These are phyloP conservation scores for Thermothielavioides terrestris DNA, from an alignment of 495 filamentous ascomycete species.

Conservation along the genomic window DNA sequence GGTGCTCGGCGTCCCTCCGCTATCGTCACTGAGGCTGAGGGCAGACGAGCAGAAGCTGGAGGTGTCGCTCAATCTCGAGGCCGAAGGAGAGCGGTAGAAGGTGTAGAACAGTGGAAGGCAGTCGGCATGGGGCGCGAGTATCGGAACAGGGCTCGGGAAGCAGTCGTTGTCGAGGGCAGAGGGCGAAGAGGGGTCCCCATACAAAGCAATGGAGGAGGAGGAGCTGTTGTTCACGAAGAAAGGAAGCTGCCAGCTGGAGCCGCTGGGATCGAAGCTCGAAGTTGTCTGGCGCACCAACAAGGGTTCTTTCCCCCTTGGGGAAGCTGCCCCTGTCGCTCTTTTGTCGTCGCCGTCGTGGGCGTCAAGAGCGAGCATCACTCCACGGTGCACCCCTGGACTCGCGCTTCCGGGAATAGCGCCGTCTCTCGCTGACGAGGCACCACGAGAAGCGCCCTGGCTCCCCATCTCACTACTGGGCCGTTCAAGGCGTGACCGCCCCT, in stretches of 20 bases:
- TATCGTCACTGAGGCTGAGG: conserved; percentile 1
- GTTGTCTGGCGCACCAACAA: conserved; percentile 18
- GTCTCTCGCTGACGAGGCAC: background rate
- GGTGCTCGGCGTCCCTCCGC: conserved; percentile 6
- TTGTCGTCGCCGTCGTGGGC: background rate
- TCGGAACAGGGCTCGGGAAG: background rate
- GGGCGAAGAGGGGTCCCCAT: background rate
- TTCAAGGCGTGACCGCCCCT: conserved; percentile 1
- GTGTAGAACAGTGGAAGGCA: conserved; percentile 11
- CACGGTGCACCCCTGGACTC: conserved; percentile 1
- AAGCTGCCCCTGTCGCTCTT: background rate
- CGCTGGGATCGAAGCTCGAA: conserved; percentile 15
- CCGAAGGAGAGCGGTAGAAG: conserved; percentile 24
- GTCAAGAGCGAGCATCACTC: conserved; percentile 2
- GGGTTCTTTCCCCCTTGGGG: conserved; percentile 12
- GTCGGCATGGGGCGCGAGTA: conserved; percentile 2
- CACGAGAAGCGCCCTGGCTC: conserved; percentile 1
- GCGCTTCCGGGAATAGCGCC: conserved; percentile 2
- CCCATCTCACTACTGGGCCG: conserved; percentile 15
- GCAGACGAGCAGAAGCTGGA: conserved; percentile 11
- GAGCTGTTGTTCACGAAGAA: conserved; percentile 15
- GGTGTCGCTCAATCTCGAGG: conserved; percentile 20
- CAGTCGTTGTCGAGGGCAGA: background rate
- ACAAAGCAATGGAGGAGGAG: conserved; percentile 1
- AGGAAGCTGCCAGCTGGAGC: conserved; percentile 18